Base-by-base conservation (phyloP, 306 rosid genomes). In the Casuarina equisetifolia region DNA sequence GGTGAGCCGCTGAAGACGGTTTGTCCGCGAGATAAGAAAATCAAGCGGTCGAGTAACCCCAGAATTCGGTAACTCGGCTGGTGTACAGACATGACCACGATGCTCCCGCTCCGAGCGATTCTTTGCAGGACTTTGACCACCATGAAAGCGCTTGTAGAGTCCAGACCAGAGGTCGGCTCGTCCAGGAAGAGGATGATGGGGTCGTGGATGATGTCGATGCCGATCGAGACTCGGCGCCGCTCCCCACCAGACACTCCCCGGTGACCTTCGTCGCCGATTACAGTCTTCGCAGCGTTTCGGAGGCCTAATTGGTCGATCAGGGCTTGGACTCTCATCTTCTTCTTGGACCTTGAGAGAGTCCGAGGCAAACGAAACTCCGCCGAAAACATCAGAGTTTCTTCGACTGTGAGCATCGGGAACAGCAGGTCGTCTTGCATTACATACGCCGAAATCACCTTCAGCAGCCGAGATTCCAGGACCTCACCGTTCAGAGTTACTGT, bases 211-310 rank as follows among this genome's bases (percentile, higher is more conserved):
- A 95, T 92, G 83, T 92, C 99, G 40, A 83, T 95, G 1, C 99
- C 99, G 57, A 95, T 95, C 0, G 99, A 95, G 0, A 95, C 99
- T 3, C 99, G 86, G n/a, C 99, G 90, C 0, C 99, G 80, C 55
- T 95, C 99, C 0, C 99, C 99, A 0, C 99, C 99, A 5, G 99
- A 95, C 5, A 95, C 97, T 0, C 99, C 99, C 0, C 99, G 97
- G 86, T 90, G 98, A 35, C 98, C 97, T 76, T 95, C 99, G 69
- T 95, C 97, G 0, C 99, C 99, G 46, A 95, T 95, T 2, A 92
- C 82, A 0, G 99, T 95, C 6, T 86, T 88, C 0, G 96, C 97
- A 0, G 99, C 97, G 73, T 88, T 92, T 2, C 90, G 88, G 53
- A 95, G 96, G 2, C 99, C 99, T 17, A 95, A 82, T 76, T 95